Conservation (phyloP, 768 basidiomycete genomes). For the Boletus speciosus region DNA sequence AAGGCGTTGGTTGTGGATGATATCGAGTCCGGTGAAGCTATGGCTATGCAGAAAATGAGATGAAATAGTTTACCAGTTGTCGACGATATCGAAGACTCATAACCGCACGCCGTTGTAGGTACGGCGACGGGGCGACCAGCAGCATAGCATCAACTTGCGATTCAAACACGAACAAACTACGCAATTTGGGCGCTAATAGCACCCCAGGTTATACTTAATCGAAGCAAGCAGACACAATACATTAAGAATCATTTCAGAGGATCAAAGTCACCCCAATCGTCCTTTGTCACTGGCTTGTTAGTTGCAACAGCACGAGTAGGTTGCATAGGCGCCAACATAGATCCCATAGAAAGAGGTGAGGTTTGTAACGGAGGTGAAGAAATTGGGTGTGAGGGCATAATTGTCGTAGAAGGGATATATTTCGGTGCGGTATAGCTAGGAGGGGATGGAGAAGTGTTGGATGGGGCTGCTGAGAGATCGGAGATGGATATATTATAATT, state of each 20-base stretch:
- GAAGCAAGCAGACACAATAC: slow-evolving; percentile 1
- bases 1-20: background rate
- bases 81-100: slow-evolving; percentile 4
- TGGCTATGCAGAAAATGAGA: background rate
- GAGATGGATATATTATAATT: slow-evolving; percentile 56
- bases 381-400: slow-evolving; percentile 23
- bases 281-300: slow-evolving; percentile 52
- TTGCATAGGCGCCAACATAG: slow-evolving; percentile 58
- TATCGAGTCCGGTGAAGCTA: too few relatives aligned
- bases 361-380: slow-evolving; percentile 31
- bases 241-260: slow-evolving; percentile 38
- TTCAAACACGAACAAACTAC: slow-evolving; percentile 28
- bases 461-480: slow-evolving; percentile 22
- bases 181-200: background rate
- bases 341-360: slow-evolving; percentile 39
- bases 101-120: background rate
- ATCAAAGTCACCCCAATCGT: slow-evolving; percentile 82
- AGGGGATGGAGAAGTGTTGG: slow-evolving; percentile 10
- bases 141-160: background rate
- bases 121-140: background rate
- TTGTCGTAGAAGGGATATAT: slow-evolving; percentile 14
- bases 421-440: slow-evolving; percentile 14
- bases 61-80: background rate
- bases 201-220: background rate
- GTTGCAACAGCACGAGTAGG: slow-evolving; percentile 40